A percentile compares a stretch with the other conserved stretches of the same genome.
These are phyloP conservation scores for Cladophialophora psammophila DNA, from an alignment of 2,329 filamentous ascomycete species.

Conservation along the genomic window DNA sequence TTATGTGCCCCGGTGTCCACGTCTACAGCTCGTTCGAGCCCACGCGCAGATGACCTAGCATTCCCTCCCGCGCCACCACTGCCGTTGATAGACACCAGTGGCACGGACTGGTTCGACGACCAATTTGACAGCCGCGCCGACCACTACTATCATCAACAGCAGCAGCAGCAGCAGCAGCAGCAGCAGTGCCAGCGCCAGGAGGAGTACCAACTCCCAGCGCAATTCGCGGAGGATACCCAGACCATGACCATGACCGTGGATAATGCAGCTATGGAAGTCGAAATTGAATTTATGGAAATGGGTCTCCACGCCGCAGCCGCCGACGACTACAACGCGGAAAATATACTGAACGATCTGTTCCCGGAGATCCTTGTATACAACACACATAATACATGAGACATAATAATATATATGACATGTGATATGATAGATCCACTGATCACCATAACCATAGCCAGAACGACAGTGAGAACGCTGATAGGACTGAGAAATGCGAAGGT, in stretches of 20 bases:
- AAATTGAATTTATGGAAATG: background rate
- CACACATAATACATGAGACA: too few species aligned
- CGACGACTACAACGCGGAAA: slow-evolving; percentile 3
- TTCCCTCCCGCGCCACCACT: background rate
- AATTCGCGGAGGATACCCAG: too few species aligned
- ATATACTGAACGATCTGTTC: slow-evolving; percentile 16
- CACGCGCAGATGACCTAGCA: background rate
- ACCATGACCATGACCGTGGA: background rate
- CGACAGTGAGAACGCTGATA: too few species aligned
- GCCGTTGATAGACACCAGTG: background rate
- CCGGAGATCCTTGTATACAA: slow-evolving; percentile 14
- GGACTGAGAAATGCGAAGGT: too few species aligned
- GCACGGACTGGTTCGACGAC: background rate
- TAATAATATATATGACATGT: too few species aligned
- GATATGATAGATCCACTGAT: too few species aligned
- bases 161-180: background rate
- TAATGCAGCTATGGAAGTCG: background rate
- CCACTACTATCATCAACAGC: background rate
- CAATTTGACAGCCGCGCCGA: background rate
- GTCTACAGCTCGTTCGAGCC: background rate
- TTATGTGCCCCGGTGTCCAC: background rate
- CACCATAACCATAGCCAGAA: too few species aligned
- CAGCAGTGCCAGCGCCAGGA: too few species aligned
- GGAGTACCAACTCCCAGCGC: too few species aligned
- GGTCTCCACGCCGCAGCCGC: background rate